Percentiles rank a stretch among this genome's conserved stretches.
Conservation (phyloP, 805 yeast species). For the Groenewaldozyma salmanticensis region DNA sequence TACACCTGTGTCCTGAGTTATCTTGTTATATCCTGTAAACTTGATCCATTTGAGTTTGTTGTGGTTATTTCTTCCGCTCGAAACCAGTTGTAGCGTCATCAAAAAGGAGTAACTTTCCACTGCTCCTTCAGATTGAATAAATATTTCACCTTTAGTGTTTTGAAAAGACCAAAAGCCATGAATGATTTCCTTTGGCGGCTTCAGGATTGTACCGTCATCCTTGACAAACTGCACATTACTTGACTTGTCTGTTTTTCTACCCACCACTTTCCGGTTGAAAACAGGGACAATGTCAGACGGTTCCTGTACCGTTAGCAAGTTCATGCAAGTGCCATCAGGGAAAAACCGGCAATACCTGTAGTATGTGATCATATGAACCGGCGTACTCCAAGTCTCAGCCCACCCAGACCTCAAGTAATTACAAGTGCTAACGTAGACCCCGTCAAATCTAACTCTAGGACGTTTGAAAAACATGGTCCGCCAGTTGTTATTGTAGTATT, state of each 20-base stretch:
- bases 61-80: constrained; percentile 53
- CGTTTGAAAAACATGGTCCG: constrained; percentile 47
- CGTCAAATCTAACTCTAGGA: constrained; percentile 72
- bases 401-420: constrained; percentile 81
- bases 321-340: constrained; percentile 65
- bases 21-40: constrained; percentile 49
- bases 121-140: constrained; percentile 45
- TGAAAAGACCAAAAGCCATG: constrained; percentile 51
- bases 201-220: constrained; percentile 13
- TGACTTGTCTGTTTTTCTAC: not conserved
- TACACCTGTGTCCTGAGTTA: constrained; percentile 44
- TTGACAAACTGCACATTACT: constrained; percentile 5
- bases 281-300: constrained; percentile 59
- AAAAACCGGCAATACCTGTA: constrained; percentile 77
- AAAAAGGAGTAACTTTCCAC: constrained; percentile 52
- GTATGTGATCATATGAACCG: constrained; percentile 77
- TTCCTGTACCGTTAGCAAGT: constrained; percentile 60
- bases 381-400: constrained; percentile 59
- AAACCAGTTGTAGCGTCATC: constrained; percentile 50
- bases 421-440: constrained; percentile 77
- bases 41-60: constrained; percentile 64
- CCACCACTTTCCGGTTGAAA: constrained; percentile 25
- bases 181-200: constrained; percentile 26
- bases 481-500: constrained; percentile 24
- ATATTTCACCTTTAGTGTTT: constrained; percentile 42